Base-by-base conservation (phyloP, 306 rosid genomes). In the Rubus parviflorus region DNA sequence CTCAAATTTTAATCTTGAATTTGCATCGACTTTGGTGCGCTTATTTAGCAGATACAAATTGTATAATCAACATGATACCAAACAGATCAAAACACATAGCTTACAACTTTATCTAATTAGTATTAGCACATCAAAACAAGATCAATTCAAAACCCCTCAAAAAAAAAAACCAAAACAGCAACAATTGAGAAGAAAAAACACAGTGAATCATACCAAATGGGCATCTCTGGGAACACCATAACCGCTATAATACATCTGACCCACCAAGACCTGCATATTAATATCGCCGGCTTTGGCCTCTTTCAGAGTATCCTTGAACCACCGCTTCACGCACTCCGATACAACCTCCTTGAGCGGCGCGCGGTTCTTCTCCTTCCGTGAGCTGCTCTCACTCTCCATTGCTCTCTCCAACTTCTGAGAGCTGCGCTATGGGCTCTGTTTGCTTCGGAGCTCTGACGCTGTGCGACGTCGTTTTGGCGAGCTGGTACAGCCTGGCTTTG, bases 211-310 rank as follows among this genome's bases (percentile, higher is more conserved):
- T 22, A 95, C 97, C 99, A 89, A 87, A 54, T 95, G 97, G 53
- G 87, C 87, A 84, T 95, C 97, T 87, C 89, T 89, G 60, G 96
- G 82, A 74, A 90, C 79, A 16, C 99, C 99, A 90, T 92, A 92
- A 77, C 99, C 99, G 74, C 82, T 90, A 54, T 66, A 88, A 77
- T 92, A 95, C 99, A 95, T 95, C 91, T 95, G 97, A 53, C 92
- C 96, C 23, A 92, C 89, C 89, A 92, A 83, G 49, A 95, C 87
- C 88, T 95, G 97, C 99, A 95, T 95, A 81, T 92, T 95, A 22
- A 92, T 81, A 46, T 95, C 97, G 19, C 99, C 97, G 1, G 81
- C 82, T 82, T 88, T 95, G 54, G 99, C 99, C 74, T 95, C 97
- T 77, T 87, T 95, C 5, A 95, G 85, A 68, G 96, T 76, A 72